A percentile compares a stretch with the other conserved stretches of the same genome.
Evolutionary conservation across 1,139 yeast species (phyloP).

Genomic region (Wickerhamiella infanticola): DNA sequence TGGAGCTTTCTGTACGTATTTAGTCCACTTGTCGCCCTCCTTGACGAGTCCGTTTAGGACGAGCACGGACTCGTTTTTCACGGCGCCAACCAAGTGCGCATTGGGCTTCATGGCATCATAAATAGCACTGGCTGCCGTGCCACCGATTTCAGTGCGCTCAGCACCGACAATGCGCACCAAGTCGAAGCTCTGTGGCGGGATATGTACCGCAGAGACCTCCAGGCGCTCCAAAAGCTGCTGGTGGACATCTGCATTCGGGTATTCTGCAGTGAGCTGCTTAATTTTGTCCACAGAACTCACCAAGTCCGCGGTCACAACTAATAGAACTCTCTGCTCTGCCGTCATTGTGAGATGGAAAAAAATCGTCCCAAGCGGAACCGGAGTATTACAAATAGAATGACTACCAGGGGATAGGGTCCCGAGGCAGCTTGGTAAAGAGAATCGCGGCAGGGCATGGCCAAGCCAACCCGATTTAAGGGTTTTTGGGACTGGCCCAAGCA

Average conservation of each 20-base stretch:
- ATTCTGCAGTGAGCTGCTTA: conserved; percentile 8
- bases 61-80: conserved; percentile 38
- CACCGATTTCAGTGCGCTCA: conserved; percentile 28
- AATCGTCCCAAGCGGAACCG: not conserved
- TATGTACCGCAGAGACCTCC: conserved; percentile 38
- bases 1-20: conserved; percentile 20
- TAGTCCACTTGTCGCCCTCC: conserved; percentile 28
- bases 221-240: conserved; percentile 64
- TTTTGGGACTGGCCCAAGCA: no score
- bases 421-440: no score
- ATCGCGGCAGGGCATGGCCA: no score
- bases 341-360: not conserved
- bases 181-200: conserved; percentile 32
- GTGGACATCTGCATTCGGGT: conserved; percentile 20
- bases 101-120: conserved; percentile 30
- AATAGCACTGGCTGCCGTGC: conserved; percentile 30
- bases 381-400: not conserved
- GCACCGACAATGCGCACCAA: conserved; percentile 43
- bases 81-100: conserved; percentile 38
- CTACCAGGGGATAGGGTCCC: no score
- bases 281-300: conserved; percentile 11
- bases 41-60: conserved; percentile 48
- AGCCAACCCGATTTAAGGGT: no score
- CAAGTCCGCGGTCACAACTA: conserved; percentile 12
- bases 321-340: conserved; percentile 7